Evolutionary conservation across 208 protist genomes (phyloP), one percentile per base, ranked within the genome.

Genomic region (Balamuthia mandrillaris): DNA sequence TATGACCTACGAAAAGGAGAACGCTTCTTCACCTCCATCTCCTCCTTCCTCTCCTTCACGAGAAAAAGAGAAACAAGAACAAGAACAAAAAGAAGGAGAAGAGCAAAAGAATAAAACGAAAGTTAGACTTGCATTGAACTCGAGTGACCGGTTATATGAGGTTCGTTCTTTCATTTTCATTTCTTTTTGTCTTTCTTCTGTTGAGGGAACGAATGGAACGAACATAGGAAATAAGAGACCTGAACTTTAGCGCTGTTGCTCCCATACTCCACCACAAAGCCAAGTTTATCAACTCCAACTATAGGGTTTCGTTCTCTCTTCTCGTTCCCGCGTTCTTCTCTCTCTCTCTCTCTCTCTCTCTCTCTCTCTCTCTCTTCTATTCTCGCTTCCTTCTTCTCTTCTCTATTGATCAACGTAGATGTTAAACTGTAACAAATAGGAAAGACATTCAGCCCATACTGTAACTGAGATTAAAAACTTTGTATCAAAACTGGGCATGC

Each of bases 241-340:
- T 79, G 0, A 93, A 92, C 63, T 93, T 91, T 66, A 79, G 70
- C 12, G 49, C 39, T 0, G 16, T 91, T 0, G 49, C 70, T 44
- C 65, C 81, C 2, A n/a, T 90, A 2, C 54, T 93, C 1, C 78
- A 90, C 39, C 65, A 58, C 33, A 92, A 88, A 31, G 90, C 87
- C 24, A 82, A 88, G 29, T 52, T 77, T 56, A 86, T 92, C 31
- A 52, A 89, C 41, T 60, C 85, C 18, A 77, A 88, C 41, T 88
- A 91, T 27, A 75, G 65, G 3, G 65, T 75, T 54, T 37, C 35
- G 14, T 18, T 54, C 47, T 54, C 16, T 18, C 24, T 29, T 18
- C n/a, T 21, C 24, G n/a, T 21, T 9, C 33, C 10, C 24, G 10
- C n/a, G 14, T 9, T 18, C 27, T 7, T 7, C 61, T 39, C 61